A percentile compares a stretch with the other conserved stretches of the same genome.
Evolutionary conservation across 2,329 filamentous ascomycete genomes (phyloP).

Genomic region (Hymenoscyphus fraxineus): DNA sequence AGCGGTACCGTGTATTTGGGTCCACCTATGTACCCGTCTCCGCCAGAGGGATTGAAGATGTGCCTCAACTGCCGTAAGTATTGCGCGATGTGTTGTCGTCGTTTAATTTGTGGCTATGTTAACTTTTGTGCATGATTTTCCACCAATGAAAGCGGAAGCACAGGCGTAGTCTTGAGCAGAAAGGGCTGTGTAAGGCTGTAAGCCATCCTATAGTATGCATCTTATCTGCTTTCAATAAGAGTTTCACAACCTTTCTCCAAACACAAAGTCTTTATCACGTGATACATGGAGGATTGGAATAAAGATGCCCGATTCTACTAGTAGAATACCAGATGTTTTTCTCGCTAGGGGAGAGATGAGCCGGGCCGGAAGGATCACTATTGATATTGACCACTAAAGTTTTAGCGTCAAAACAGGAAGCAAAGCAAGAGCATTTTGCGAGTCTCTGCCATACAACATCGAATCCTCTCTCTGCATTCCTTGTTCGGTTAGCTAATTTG

Average conservation of each 20-base stretch:
- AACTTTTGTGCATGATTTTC: constrained; percentile 8
- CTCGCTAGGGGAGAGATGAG: neutral
- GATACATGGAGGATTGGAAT: neutral
- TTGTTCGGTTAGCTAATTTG: neutral
- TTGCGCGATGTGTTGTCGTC: constrained; percentile 7
- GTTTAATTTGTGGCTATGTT: constrained; percentile 7
- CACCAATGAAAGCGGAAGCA: constrained; percentile 9
- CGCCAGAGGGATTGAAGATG: neutral
- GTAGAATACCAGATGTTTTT: neutral
- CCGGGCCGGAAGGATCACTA: neutral
- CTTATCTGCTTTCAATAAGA: constrained; percentile 10
- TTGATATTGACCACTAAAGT: neutral
- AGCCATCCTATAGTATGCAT: constrained; percentile 4
- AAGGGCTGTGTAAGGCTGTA: constrained; percentile 6
- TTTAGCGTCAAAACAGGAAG: constrained; percentile 6
- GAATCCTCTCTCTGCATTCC: neutral
- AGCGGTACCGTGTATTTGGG: constrained; percentile 7
- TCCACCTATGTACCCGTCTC: constrained; percentile 8
- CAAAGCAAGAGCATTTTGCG: constrained; percentile 3
- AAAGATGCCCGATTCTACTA: neutral
- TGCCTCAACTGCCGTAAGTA: constrained; percentile 4
- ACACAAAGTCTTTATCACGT: neutral
- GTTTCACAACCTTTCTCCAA: constrained; percentile 5
- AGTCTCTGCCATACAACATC: neutral
- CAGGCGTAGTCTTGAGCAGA: constrained; percentile 12